Base-by-base conservation (phyloP, 225 moss, liverwort and hornwort genomes). In the Bryoerythrophyllum caledonicum region DNA sequence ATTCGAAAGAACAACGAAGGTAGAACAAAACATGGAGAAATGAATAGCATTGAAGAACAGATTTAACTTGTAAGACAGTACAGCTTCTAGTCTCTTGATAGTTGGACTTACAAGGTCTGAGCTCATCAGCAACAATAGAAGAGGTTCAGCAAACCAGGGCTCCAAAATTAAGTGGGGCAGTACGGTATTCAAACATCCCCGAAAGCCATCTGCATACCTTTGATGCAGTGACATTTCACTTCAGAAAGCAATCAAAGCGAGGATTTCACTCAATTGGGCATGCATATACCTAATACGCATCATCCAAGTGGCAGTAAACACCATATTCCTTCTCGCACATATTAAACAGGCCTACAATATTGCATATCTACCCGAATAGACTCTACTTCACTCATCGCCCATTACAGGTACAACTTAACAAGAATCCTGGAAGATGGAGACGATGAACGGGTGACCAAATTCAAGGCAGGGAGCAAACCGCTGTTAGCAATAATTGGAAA, bases 81-180 rank as follows among this genome's bases (percentile, higher is more conserved):
- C 24, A 72, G 53, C 67, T n/a, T 71, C 78, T 51, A 57, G n/a
- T 67, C 51, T 55, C 64, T n/a, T 56, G 10, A 75, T 32, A 63
- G 40, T 51, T 58, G 17, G 56, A n/a, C 90, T 87, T 90, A 90
- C 90, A 68, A 79, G 73, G 59, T 88, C 89, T 37, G 90, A 81
- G 76, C 85, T 91, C 60, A 99, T 81, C 59, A 86, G 80, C 78
- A 95, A 75, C 65, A 99, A 78, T 49, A 93, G 82, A 79, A 92
- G 87, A 65, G 99, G 95, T 71, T 99, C 99, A 54, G 93, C 85
- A 82, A 93, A 88, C 80, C 91, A 83, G 57, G 95, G 84, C 75
- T 99, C 89, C 90, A 93, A 92, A 38, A 71, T 60, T 89, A 90
- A 93, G 43, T 87, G 72, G 37, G 79, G 60, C 32, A 78, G 85